Percentiles rank a stretch among this genome's conserved stretches.
These are phyloP conservation scores for Trifolium repens DNA, from an alignment of 306 rosid species.

Conservation along the genomic window DNA sequence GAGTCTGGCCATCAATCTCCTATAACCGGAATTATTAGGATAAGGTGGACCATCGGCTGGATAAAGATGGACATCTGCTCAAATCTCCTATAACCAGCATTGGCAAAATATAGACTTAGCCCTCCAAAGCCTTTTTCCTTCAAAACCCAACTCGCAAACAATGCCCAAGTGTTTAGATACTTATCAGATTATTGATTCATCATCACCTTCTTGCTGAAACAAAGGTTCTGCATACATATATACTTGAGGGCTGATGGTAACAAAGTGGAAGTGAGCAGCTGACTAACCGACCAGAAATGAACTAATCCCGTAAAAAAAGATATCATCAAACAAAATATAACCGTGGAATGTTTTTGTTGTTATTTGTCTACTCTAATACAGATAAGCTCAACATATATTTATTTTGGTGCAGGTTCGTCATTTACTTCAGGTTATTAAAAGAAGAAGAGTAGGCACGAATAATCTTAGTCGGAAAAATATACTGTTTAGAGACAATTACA, in stretches of 20 bases:
- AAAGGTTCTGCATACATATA: too few relatives aligned
- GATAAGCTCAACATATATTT: conserved; percentile 42
- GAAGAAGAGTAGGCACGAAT: conserved; percentile 79
- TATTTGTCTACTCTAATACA: conserved; percentile 29
- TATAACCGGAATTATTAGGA: not conserved
- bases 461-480: conserved; percentile 86
- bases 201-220: too few relatives aligned
- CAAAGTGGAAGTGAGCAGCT: not conserved
- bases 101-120: too few relatives aligned
- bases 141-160: too few relatives aligned
- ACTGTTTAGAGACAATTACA: conserved; percentile 79
- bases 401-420: conserved; percentile 75
- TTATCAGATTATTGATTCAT: too few relatives aligned
- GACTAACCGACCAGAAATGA: not conserved
- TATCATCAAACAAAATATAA: not conserved
- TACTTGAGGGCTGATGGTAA: too few relatives aligned
- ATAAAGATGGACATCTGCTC: too few relatives aligned
- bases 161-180: too few relatives aligned
- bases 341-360: conserved; percentile 17
- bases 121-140: too few relatives aligned
- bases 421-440: conserved; percentile 87
- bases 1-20: not conserved
- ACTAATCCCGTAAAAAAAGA: not conserved
- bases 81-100: too few relatives aligned
- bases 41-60: too few relatives aligned